phyloP scores from a whole-genome alignment of 805 yeast species.

The Aciculoconidium aculeatum region DNA sequence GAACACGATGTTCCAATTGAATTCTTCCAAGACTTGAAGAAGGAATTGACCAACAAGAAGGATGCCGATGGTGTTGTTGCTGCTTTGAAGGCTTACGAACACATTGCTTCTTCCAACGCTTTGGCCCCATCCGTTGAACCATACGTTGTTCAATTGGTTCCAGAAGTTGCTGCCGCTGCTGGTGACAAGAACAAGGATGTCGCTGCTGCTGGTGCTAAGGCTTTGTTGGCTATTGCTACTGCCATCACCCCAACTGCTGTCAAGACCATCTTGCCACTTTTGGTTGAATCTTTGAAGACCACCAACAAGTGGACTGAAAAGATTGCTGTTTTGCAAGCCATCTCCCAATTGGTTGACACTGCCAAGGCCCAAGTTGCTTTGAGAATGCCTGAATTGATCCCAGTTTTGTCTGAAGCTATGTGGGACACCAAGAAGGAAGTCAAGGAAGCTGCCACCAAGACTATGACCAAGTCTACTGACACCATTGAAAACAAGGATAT shows the following conservation, averaged over 20 bases:
- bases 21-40: conserved; percentile 73
- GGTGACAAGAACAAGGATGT: conserved; percentile 87
- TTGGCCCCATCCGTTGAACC: conserved; percentile 95
- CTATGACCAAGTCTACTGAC: conserved; percentile 94
- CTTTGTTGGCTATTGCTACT: conserved; percentile 70
- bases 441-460: conserved; percentile 91
- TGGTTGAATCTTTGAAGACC: conserved; percentile 59
- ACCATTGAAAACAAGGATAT: conserved; percentile 99
- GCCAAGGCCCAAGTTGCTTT: conserved; percentile 95
- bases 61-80: conserved; percentile 55
- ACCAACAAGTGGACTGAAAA: conserved; percentile 98
- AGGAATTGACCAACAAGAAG: conserved; percentile 79
- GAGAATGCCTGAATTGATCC: conserved; percentile 99
- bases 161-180: conserved; percentile 65
- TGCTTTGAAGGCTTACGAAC: conserved; percentile 77
- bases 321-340: conserved; percentile 80
- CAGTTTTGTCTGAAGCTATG: conserved; percentile 98
- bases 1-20: conserved; percentile 96
- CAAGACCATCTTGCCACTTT: conserved; percentile 81
- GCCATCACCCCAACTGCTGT: conserved; percentile 90
- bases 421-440: conserved; percentile 99
- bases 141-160: conserved; percentile 72
- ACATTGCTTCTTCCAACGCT: conserved; percentile 75
- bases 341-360: conserved; percentile 82
- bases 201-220: conserved; percentile 66